Evolutionary conservation across 768 basidiomycete species (phyloP), one percentile per base, ranked within the genome.

Genomic region (Clathrus columnatus): DNA sequence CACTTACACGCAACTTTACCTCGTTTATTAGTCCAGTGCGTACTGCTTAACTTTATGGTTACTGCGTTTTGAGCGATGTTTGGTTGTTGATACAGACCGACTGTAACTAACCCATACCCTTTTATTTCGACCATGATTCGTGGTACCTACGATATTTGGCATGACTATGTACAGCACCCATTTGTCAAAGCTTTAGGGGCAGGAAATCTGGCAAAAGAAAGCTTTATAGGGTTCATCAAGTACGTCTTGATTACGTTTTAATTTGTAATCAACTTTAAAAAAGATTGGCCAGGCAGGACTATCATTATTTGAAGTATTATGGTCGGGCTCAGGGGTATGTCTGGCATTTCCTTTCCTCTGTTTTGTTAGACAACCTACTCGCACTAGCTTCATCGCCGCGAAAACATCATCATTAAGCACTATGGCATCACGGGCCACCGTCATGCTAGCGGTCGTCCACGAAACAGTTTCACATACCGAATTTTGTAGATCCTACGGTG

Each of bases 211-310:
- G 73, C 80, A 0, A 70, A 68, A 36, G 73, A 79, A n/a, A 70
- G 75, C 20, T 97, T 95, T 67, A 63, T 86, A 14, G 83, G 92
- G 63, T 96, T 94, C 65, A 84, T 95, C 68, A 85, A 83, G 88
- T 90, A 55, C 49, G 81, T 60, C 11, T 44, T 30, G 16, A 24
- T 46, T 41, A 27, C 23, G 20, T 50, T n/a, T 30, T 48, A 43
- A 26, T 43, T 23, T 53, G 45, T 26, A 21, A 24, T 8, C 48
- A 36, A n/a, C 7, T 11, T 11, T n/a, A 14, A 4, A 36, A 36
- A n/a, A n/a, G 10, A 14, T 36, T 32, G 6, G n/a, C n/a, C 59
- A 89, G 87, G 61, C 91, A 92, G 61, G 90, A 91, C 63, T 90
- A 91, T 64, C 75, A 77, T 42, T 91, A 87, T 67, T 72, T 89